Base-by-base conservation (phyloP, 257 asterid species). In the Anisodus acutangulus region DNA sequence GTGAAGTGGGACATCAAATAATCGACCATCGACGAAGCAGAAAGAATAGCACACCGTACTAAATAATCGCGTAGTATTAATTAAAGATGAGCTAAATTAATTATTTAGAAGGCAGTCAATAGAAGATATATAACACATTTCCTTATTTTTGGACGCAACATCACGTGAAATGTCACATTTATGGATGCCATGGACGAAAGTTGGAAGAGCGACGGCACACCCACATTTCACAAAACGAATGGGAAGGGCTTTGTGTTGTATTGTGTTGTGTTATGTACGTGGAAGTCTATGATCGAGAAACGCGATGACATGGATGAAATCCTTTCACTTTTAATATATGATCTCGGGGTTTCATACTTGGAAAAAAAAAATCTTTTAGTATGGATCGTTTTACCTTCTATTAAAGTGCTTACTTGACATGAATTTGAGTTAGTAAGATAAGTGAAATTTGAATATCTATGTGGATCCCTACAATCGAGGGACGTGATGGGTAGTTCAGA, bases 131-230 rank as follows among this genome's bases (percentile, higher is more conserved):
- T 76, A 60, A 58, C 81, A 80, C 71, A 79, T 41, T 60, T 45
- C 41, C 10, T 57, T 37, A 43, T 39, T n/a, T 80, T 26, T 69
- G 63, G 82, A 60, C 51, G 43, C 84, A 64, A 86, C 74, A 83
- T 86, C 91, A 89, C 88, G 90, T 89, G 90, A 78, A 87, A 84
- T 87, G 89, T 85, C 84, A 64, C 70, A 22, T 41, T 41, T 70
- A 13, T 54, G 53, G 63, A 84, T n/a, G 64, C 15, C 58, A 80
- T 9, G 26, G 9, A 51, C 47, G 2, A 13, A 37, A n/a, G 16
- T 51, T 22, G 84, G 69, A 66, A 76, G 84, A 60, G 55, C 81
- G 59, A 57, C 22, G 78, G 80, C 78, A 45, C 10, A 12, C 19
- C 58, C 4, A 5, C 41, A 49, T 13, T 74, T 6, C 45, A 49